Conservation (phyloP, 208 protist species). For the Crithidia sp. region DNA sequence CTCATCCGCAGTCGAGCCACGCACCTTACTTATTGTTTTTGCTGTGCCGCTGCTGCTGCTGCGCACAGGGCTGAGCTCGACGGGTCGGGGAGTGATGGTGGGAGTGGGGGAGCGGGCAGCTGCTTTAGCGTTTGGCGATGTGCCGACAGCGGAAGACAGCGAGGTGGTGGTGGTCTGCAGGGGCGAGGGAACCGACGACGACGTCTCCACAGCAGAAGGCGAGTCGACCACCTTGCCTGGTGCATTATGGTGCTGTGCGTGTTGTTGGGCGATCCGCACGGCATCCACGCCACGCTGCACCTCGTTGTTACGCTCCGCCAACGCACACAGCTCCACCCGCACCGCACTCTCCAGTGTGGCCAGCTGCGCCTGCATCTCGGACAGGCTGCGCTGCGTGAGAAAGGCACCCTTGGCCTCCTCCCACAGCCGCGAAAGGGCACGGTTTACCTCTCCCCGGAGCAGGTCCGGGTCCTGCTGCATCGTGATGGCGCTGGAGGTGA, state of each 20-base stretch:
- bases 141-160: background rate
- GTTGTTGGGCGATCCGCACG: conserved; percentile 24
- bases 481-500: conserved; percentile 44
- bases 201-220: background rate
- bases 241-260: background rate
- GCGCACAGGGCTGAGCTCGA: background rate
- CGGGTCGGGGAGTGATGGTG: background rate
- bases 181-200: background rate
- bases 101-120: background rate
- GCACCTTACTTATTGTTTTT: background rate
- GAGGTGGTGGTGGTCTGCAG: background rate
- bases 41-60: no score
- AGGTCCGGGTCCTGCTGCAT: conserved; percentile 42
- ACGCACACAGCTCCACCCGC: conserved; percentile 61
- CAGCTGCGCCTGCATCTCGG: conserved; percentile 62
- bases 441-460: conserved; percentile 65
- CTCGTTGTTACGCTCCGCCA: conserved; percentile 63
- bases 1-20: background rate
- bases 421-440: conserved; percentile 76
- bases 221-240: background rate
- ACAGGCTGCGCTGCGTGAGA: conserved; percentile 56
- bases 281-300: conserved; percentile 41
- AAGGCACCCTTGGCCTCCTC: conserved; percentile 58
- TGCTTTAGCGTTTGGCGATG: background rate
- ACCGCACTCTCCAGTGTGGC: conserved; percentile 70